Evolutionary conservation across 2,329 filamentous ascomycete genomes (phyloP).

Genomic region (Albifimbria verrucaria): DNA sequence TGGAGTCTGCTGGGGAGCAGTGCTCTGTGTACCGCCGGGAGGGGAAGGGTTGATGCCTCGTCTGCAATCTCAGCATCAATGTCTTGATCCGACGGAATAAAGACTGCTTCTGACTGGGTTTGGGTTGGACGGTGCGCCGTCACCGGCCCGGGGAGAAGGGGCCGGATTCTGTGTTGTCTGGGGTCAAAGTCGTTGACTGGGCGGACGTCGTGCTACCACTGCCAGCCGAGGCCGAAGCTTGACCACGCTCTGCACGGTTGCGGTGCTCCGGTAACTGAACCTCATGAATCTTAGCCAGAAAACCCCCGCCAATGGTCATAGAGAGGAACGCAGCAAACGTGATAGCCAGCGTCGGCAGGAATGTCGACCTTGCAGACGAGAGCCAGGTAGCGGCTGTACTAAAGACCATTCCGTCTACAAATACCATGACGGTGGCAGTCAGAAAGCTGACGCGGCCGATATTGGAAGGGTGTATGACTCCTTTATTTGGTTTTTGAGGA

Average conservation of each 20-base stretch:
- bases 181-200: conserved; percentile 20
- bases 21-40: conserved; percentile 21
- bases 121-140: conserved; percentile 26
- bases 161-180: conserved; percentile 20
- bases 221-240: conserved; percentile 13
- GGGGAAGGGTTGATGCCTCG: conserved; percentile 32
- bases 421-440: conserved; percentile 58
- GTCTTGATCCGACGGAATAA: conserved; percentile 62
- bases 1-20: conserved; percentile 19
- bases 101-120: conserved; percentile 41
- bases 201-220: conserved; percentile 18
- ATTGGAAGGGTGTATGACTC: conserved; percentile 67
- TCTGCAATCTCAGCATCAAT: conserved; percentile 58
- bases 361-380: conserved; percentile 51
- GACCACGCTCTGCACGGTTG: conserved; percentile 38
- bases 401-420: conserved; percentile 61
- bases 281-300: conserved; percentile 57
- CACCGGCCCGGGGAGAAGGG: conserved; percentile 38
- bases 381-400: conserved; percentile 53
- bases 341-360: conserved; percentile 54
- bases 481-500: conserved; percentile 62
- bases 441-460: conserved; percentile 64
- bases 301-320: conserved; percentile 54
- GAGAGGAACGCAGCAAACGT: conserved; percentile 51
- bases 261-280: conserved; percentile 55